Evolutionary conservation across 495 filamentous ascomycete species (phyloP), one percentile per base, ranked within the genome.

Genomic region (Xanthoparmelia taractica): DNA sequence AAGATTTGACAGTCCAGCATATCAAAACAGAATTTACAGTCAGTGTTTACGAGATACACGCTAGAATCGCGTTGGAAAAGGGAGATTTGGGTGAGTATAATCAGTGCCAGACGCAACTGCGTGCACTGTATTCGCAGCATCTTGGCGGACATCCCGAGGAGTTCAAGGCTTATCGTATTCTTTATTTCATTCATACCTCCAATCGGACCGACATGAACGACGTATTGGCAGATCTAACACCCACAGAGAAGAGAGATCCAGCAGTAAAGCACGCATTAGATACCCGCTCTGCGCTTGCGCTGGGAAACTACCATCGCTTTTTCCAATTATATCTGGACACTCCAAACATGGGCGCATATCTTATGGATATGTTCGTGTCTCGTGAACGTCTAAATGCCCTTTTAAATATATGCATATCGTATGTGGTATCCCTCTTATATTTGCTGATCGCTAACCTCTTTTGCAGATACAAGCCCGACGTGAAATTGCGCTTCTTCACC

Each of bases 71-170:
- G 65, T 79, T 99, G 73, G 94, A 99, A 80, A 97, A 95, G 83
- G 92, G 88, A 73, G 94, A 99, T 81, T 83, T 97, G 79, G 93
- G 94, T 99, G 94, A 99, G 94, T 99, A 97, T 91, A 99, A 99
- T 81, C 94, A 99, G 84, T 99, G 94, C 75, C 95, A 97, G 80
- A 96, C 94, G 65, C 94, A 97, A 78, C 83, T 99, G 71, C 88
- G 89, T 71, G 89, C 87, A 62, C 80, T 99, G 68, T 97, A 99
- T 74, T 81, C 82, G 73, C 84, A 89, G 76, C 86, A 89, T 66
- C 79, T 96, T 65, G 90, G 89, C 71, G 95, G 95, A 64, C 90
- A 96, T 78, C 84, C 92, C 61, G 87, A 87, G 72, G 94, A 99
- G 75, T 99, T 99, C 78, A 91, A 92, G 83, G 95, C 93, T 64